A percentile compares a stretch with the other conserved stretches of the same genome.
These are phyloP conservation scores for Lactifluus subvellereus DNA, from an alignment of 768 basidiomycete species.

Conservation along the genomic window DNA sequence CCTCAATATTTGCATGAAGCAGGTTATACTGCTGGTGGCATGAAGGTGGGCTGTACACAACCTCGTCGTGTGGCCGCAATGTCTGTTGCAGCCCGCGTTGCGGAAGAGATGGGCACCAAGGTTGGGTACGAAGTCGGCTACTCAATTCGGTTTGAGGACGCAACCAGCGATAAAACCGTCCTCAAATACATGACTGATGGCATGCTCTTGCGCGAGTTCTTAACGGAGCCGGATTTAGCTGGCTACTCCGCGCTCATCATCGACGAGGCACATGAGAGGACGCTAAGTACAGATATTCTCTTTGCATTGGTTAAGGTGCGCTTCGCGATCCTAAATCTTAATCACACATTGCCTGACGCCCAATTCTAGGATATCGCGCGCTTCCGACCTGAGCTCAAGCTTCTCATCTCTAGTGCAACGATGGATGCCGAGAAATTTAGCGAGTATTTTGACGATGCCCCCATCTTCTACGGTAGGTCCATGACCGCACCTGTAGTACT, in stretches of 20 bases:
- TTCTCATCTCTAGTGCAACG: slow-evolving; percentile 94
- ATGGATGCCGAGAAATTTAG: slow-evolving; percentile 98
- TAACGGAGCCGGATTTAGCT: slow-evolving; percentile 95
- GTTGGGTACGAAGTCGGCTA: slow-evolving; percentile 99
- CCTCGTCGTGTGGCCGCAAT: slow-evolving; percentile 98
- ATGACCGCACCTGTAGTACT: background rate
- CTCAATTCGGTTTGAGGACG: slow-evolving; percentile 98
- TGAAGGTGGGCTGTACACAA: slow-evolving; percentile 94
- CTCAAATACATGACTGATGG: slow-evolving; percentile 99
- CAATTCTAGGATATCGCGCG: slow-evolving; percentile 81
- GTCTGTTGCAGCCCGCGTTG: slow-evolving; percentile 98
- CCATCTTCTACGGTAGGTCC: slow-evolving; percentile 80
- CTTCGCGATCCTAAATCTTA: slow-evolving; percentile 25
- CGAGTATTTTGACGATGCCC: slow-evolving; percentile 94
- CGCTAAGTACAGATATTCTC: slow-evolving; percentile 95
- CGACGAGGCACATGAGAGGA: slow-evolving; percentile 98
- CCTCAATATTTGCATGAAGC: slow-evolving; percentile 99
- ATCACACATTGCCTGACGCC: slow-evolving; percentile 27
- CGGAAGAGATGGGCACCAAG: slow-evolving; percentile 96
- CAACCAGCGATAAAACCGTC: slow-evolving; percentile 97
- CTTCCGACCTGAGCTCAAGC: slow-evolving; percentile 87
- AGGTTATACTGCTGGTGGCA: slow-evolving; percentile 83
- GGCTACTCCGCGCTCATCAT: slow-evolving; percentile 95
- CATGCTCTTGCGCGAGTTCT: slow-evolving; percentile 93
- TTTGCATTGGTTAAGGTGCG: slow-evolving; percentile 98